Percentiles rank a stretch among this genome's conserved stretches.
These are phyloP conservation scores for Carex cristatella DNA, from an alignment of 176 grass and related monocot species.

Conservation along the genomic window DNA sequence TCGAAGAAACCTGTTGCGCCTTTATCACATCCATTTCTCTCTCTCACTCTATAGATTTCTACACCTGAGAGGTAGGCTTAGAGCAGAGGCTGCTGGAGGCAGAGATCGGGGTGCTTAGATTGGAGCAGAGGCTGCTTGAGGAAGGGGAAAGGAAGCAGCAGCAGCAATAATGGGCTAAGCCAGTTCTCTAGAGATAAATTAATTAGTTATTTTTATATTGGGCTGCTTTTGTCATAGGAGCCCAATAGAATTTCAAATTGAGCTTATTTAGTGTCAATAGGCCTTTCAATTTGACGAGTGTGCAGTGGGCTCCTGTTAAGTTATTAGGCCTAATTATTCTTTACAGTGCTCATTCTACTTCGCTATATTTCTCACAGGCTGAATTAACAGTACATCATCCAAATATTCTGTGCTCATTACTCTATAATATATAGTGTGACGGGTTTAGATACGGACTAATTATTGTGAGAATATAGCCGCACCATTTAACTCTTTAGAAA, in stretches of 20 bases:
- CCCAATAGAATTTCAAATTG: not conserved
- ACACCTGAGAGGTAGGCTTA: constrained; percentile 11
- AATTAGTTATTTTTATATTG: not conserved
- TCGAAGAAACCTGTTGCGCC: constrained; percentile 73
- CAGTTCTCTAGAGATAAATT: not conserved
- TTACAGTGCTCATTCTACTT: too few relatives aligned
- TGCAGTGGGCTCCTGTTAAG: too few relatives aligned
- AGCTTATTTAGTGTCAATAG: not conserved
- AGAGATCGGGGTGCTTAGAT: not conserved
- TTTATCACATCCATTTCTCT: constrained; percentile 85
- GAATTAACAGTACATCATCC: too few relatives aligned
- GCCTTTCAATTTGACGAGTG: too few relatives aligned
- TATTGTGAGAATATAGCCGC: too few relatives aligned
- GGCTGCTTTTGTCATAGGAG: not conserved
- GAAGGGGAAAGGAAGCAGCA: not conserved
- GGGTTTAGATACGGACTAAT: too few relatives aligned
- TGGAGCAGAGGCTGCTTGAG: not conserved
- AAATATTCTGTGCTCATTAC: too few relatives aligned
- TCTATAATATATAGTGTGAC: too few relatives aligned
- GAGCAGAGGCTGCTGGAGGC: not conserved
- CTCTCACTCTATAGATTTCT: not conserved
- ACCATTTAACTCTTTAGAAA: too few relatives aligned
- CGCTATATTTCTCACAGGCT: too few relatives aligned
- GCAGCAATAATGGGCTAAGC: not conserved
- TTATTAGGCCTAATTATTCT: too few relatives aligned